Evolutionary conservation across 176 grass and related monocot species (phyloP), one percentile per base, ranked within the genome.

Genomic region (Phyllostachys edulis): DNA sequence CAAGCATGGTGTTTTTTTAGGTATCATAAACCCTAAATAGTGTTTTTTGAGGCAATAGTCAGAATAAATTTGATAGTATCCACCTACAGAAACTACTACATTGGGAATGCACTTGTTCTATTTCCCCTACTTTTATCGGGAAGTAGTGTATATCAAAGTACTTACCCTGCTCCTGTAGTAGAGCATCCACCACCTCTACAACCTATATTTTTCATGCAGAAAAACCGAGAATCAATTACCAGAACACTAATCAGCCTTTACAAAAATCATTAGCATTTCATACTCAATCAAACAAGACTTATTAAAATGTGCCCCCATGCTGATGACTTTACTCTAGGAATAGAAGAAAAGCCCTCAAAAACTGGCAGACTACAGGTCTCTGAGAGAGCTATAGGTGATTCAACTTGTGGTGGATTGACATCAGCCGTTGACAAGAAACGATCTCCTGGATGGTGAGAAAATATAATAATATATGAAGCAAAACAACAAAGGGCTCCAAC

Each of bases 111-210:
- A 40, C 32, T 59, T 39, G 32, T 16, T 67, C 16, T 26, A 66
- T 41, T 5, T 67, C 55, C 67, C 8, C 20, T 24, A 3, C 0
- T n/a, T n/a, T n/a, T n/a, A n/a, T n/a, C n/a, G n/a, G n/a, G n/a
- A n/a, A n/a, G n/a, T n/a, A n/a, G n/a, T 37, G 41, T 52, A 32
- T 3, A 51, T 63, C 6, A 21, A 75, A 91, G 75, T 68, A 80
- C 80, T 78, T 94, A 96, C 96, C 96, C 65, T 86, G 89, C 51
- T 92, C 87, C 55, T 80, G 76, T 12, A 99, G 89, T 36, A 87
- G 57, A 81, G 93, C 92, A 77, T 99, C 96, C 32, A 99, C 89
- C 14, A 89, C 93, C 70, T 83, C 86, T 46, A 88, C 96, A 44
- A 99, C 93, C 96, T 99, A 78, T 73, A 88, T 80, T 80, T 81